phyloP scores from a whole-genome alignment of 106 monocot genomes.

The Iris macrosiphon region DNA sequence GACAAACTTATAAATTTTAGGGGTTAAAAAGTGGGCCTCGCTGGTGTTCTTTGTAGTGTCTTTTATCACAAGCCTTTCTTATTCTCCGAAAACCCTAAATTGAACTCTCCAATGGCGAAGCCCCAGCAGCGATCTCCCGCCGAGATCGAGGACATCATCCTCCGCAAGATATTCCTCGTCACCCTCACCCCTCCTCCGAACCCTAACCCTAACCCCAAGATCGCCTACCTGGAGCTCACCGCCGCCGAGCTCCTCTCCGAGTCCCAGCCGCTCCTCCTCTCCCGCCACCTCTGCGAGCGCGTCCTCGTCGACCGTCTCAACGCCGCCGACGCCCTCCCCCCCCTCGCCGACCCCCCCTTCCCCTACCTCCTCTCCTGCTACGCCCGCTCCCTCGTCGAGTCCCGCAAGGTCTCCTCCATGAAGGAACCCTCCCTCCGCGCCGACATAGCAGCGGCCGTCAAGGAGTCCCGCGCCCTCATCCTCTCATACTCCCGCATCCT shows the following conservation, averaged over 20 bases:
- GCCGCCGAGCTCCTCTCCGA: conserved; percentile 96
- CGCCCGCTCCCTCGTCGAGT: conserved; percentile 60
- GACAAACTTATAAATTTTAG: too few species aligned
- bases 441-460: conserved; percentile 42
- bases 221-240: conserved; percentile 74
- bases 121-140: conserved; percentile 56
- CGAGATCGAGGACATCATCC: conserved; percentile 96
- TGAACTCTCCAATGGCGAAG: too few species aligned
- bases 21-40: too few species aligned
- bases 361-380: conserved; percentile 58
- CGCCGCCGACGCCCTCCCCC: conserved; percentile 21
- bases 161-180: conserved; percentile 85
- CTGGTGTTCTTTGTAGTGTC: too few species aligned
- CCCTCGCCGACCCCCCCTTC: conserved; percentile 39
- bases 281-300: conserved; percentile 56
- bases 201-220: conserved; percentile 8
- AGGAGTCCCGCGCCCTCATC: conserved; percentile 34
- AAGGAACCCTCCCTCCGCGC: conserved; percentile 50
- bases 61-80: too few species aligned
- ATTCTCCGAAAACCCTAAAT: not conserved
- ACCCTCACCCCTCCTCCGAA: conserved; percentile 31
- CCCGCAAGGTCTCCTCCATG: conserved; percentile 57
- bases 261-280: conserved; percentile 48
- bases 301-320: conserved; percentile 91
- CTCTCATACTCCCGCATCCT: conserved; percentile 73